Percentiles rank a stretch among this genome's conserved stretches.
These are phyloP conservation scores for Rhizoctonia solani DNA, from an alignment of 1,284 basidiomycete species.

Conservation along the genomic window DNA sequence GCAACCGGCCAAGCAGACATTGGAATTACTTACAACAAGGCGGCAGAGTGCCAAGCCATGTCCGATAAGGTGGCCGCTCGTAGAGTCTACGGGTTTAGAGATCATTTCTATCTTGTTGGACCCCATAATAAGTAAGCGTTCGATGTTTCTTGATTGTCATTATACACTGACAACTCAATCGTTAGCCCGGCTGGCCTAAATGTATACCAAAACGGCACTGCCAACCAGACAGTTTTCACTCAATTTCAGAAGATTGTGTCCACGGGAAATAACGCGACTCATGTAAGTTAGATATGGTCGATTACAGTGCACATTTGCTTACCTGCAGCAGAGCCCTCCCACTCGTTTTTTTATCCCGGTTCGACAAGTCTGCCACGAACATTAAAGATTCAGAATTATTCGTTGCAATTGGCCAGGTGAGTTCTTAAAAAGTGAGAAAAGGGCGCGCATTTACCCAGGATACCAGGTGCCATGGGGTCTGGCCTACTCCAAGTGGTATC, in stretches of 20 bases:
- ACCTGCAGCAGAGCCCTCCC: slow-evolving; percentile 41
- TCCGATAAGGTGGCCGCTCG: slow-evolving; percentile 43
- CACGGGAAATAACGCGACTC: slow-evolving; percentile 47
- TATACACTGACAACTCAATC: neutral
- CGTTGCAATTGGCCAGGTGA: slow-evolving; percentile 55
- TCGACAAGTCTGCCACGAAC: slow-evolving; percentile 60
- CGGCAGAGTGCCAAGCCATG: slow-evolving; percentile 51
- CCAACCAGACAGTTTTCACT: slow-evolving; percentile 46
- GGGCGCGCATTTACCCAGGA: slow-evolving; percentile 49
- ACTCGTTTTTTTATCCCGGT: slow-evolving; percentile 57
- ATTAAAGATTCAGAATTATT: slow-evolving; percentile 58
- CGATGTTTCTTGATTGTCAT: neutral
- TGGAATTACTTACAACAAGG: slow-evolving; percentile 55
- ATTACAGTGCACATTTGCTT: neutral
- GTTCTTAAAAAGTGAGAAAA: too few relatives aligned
- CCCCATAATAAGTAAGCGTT: slow-evolving; percentile 37
- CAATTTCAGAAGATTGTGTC: slow-evolving; percentile 54
- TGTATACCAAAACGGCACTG: neutral
- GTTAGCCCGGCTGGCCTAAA: slow-evolving; percentile 46
- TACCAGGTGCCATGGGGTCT: slow-evolving; percentile 59
- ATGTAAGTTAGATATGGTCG: slow-evolving; percentile 41
- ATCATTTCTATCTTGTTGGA: slow-evolving; percentile 52
- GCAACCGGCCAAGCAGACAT: slow-evolving; percentile 50
- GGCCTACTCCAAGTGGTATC: slow-evolving; percentile 58
- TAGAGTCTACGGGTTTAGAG: slow-evolving; percentile 50